Base-by-base conservation (phyloP, 2,329 filamentous ascomycete genomes). In the Daldinia sp. region DNA sequence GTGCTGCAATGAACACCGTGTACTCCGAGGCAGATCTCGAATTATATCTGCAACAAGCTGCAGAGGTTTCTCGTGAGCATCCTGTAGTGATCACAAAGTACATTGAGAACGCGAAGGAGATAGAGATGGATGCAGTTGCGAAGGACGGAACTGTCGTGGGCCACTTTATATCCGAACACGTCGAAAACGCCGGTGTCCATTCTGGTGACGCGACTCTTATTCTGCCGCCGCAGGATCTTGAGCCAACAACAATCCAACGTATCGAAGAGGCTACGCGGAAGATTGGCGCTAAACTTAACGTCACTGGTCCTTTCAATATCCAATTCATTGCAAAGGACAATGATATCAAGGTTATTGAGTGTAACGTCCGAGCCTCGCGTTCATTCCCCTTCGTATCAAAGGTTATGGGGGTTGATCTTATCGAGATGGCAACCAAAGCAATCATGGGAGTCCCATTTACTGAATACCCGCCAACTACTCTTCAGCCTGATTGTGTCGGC, bases 251-350 rank as follows among this genome's bases (percentile, higher is more conserved):
- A 0, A 94, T 98, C 59, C 84, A 89, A 68, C 90, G 95, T 73
- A 98, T 99, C 65, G 94, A 95, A 79, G 94, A 98, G 79, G 96
- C 96, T 2, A 98, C 96, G 13, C 88, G 91, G 74, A 98, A 98
- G 87, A 98, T 99, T 75, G 96, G 92, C 73, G 90, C 92, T 70
- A 95, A 96, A 15, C 87, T 98, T 66, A 98, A 98, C 79, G 92
- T 99, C 63, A 98, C 96, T 44, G 96, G 96, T 56, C 96, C 96
- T 23, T 98, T 92, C 88, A 99, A 99, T 83, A 99, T 99, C 71
- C 96, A 99, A 80, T 98, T 99, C 84, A 99, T 99, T 76, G 96
- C 96, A 76, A 98, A 98, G 85, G 94, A 98, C 80, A 98, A 98
- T 79, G 95, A 98, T 74, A 98, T 99, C 86, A 98, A 98, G 86